Evolutionary conservation across 257 asterid genomes (phyloP).

Genomic region (Scutellaria baicalensis): DNA sequence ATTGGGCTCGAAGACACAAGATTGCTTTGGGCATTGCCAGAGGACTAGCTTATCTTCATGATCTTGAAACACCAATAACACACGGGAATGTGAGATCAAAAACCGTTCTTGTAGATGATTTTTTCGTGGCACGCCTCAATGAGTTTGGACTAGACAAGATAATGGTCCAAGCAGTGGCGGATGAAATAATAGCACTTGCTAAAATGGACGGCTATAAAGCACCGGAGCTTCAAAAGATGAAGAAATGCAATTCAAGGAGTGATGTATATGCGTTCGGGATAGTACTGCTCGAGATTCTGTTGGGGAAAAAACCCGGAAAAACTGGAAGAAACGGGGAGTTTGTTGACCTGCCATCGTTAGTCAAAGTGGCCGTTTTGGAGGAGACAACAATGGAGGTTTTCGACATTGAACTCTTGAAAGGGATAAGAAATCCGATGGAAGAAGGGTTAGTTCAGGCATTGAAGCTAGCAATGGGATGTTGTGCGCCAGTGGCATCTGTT

Average conservation of each 20-base stretch:
- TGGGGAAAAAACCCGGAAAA: conserved; percentile 76
- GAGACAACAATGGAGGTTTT: conserved; percentile 97
- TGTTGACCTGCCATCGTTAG: conserved; percentile 78
- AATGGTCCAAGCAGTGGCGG: conserved; percentile 79
- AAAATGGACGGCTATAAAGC: conserved; percentile 89
- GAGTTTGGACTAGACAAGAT: conserved; percentile 91
- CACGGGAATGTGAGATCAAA: conserved; percentile 88
- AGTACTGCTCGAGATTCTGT: conserved; percentile 72
- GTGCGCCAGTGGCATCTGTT: conserved; percentile 84
- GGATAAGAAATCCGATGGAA: conserved; percentile 86
- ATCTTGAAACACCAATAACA: conserved; percentile 76
- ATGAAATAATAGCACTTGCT: conserved; percentile 64
- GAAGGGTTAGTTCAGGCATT: conserved; percentile 92
- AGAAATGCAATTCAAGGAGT: conserved; percentile 72
- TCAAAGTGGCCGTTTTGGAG: conserved; percentile 93
- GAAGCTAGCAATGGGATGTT: conserved; percentile 98
- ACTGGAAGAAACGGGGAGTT: conserved; percentile 56
- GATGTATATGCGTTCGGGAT: conserved; percentile 94
- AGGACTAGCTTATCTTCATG: conserved; percentile 88
- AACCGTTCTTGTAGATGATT: conserved; percentile 79
- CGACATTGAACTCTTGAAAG: conserved; percentile 74
- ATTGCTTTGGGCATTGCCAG: conserved; percentile 80
- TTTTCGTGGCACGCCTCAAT: conserved; percentile 72
- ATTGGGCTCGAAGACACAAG: conserved; percentile 94
- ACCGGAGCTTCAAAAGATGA: conserved; percentile 93